Conservation (phyloP, 441 rosid species). For the Pelargonium myrrhifolium region DNA sequence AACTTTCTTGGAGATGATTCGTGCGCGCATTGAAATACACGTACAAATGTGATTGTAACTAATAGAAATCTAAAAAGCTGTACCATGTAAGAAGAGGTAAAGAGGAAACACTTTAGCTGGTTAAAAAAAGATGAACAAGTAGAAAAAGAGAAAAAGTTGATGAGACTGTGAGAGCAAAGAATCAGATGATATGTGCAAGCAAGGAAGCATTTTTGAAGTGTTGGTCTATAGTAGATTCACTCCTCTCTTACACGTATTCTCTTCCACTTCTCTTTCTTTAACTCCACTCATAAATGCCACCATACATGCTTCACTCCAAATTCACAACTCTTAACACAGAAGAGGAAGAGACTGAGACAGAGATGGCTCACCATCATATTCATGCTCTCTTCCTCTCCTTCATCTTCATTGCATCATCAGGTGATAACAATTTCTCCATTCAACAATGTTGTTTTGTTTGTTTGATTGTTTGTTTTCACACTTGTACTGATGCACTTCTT, state of each 20-base stretch:
- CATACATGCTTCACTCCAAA: not conserved
- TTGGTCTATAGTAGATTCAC: not conserved
- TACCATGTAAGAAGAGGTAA: too few relatives aligned
- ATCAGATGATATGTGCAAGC: not conserved
- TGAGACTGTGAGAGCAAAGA: not conserved
- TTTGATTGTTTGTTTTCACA: too few relatives aligned
- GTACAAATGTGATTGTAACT: too few relatives aligned
- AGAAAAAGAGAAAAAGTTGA: too few relatives aligned
- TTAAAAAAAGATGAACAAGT: too few relatives aligned
- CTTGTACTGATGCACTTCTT: too few relatives aligned
- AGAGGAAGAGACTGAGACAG: not conserved
- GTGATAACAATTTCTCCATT: not conserved
- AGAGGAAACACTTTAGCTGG: too few relatives aligned
- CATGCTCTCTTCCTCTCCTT: not conserved
- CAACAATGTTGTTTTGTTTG: not conserved
- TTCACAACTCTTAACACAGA: not conserved
- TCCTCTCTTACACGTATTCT: constrained; percentile 1
- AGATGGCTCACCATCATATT: not conserved
- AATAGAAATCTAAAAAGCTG: too few relatives aligned
- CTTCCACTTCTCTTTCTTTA: not conserved
- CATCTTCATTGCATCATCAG: not conserved
- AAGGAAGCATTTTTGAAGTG: not conserved
- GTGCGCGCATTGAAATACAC: too few relatives aligned
- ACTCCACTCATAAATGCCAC: not conserved
- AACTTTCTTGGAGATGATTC: too few relatives aligned